Percentiles rank a stretch among this genome's conserved stretches.
phyloP scores from a whole-genome alignment of 148 eudicot genomes.

The Rhododendron simsii region DNA sequence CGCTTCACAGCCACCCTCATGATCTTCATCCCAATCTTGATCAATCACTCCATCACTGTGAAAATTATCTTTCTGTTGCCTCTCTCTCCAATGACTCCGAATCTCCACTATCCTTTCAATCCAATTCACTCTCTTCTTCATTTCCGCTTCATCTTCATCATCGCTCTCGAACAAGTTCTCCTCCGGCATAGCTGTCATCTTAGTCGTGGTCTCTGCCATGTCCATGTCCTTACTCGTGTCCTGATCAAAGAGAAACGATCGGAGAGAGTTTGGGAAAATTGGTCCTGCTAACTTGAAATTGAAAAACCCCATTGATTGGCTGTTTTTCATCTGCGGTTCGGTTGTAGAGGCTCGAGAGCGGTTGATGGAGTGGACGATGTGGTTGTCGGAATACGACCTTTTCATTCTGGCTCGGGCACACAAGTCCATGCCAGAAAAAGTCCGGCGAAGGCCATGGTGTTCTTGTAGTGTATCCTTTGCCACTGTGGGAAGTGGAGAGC shows the following conservation, averaged over 20 bases:
- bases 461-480: slow-evolving; percentile 22
- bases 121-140: slow-evolving; percentile 49
- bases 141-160: slow-evolving; percentile 14
- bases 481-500: slow-evolving; percentile 15
- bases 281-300: slow-evolving; percentile 32
- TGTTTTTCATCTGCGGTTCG: slow-evolving; percentile 31
- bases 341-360: slow-evolving; percentile 26
- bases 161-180: slow-evolving; percentile 14
- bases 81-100: slow-evolving; percentile 41
- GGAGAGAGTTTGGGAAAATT: slow-evolving; percentile 28
- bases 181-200: background rate
- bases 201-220: background rate
- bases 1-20: slow-evolving; percentile 48
- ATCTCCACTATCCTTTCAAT: slow-evolving; percentile 54
- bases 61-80: slow-evolving; percentile 23
- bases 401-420: slow-evolving; percentile 24
- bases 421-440: slow-evolving; percentile 32
- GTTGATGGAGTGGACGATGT: slow-evolving; percentile 31
- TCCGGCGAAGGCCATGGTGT: slow-evolving; percentile 17
- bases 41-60: slow-evolving; percentile 15
- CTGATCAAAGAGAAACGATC: slow-evolving; percentile 35
- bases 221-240: slow-evolving; percentile 23
- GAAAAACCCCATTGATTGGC: slow-evolving; percentile 38
- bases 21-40: slow-evolving; percentile 27
- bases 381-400: slow-evolving; percentile 53